Evolutionary conservation across 2,329 filamentous ascomycete species (phyloP), one percentile per base, ranked within the genome.

Genomic region (Aspergillus tubingensis): DNA sequence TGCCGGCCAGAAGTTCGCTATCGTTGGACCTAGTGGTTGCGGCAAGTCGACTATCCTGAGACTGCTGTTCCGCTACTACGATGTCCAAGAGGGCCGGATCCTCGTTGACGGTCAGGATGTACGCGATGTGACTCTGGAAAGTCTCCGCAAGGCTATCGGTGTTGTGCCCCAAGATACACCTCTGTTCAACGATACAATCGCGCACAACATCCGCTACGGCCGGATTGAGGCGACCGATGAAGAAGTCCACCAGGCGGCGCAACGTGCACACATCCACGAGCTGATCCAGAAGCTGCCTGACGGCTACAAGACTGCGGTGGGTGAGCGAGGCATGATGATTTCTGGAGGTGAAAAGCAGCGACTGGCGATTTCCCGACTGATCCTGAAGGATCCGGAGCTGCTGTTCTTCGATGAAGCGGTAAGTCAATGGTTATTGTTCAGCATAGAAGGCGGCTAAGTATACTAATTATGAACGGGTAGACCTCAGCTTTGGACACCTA

Each of bases 121-220:
- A 66, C 89, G 91, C 43, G 84, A 91, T 60, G 89, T 99, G 1
- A 88, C 84, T 10, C 77, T 98, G 2, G 91, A 96, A 56, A 96
- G 91, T 38, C 81, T 99, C 27, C 88, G 95, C 6, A 86, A 86
- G 65, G 85, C 90, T 2, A 98, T 99, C 65, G 95, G 95, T 21
- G 94, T 99, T 15, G 95, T 99, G 0, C 95, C 95, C 0, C 96
- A 99, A 74, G 95, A 99, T 69, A 98, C 95, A 0, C 93, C 95
- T 0, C 83, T 99, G 1, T 99, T 99, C 82, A 99, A 99, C 75
- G 92, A 96, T 72, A 95, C 92, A 0, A 94, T 99, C 60, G 90
- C 91, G 72, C 92, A 97, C 76, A 99, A 99, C 74, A 96, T 99
- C 70, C 89, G 88, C 64, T 99, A 99, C 74, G 95, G 95, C 54